These are phyloP conservation scores for Zygosaccharomyces sapae DNA, from an alignment of 1,139 yeast species.

Conservation along the genomic window DNA sequence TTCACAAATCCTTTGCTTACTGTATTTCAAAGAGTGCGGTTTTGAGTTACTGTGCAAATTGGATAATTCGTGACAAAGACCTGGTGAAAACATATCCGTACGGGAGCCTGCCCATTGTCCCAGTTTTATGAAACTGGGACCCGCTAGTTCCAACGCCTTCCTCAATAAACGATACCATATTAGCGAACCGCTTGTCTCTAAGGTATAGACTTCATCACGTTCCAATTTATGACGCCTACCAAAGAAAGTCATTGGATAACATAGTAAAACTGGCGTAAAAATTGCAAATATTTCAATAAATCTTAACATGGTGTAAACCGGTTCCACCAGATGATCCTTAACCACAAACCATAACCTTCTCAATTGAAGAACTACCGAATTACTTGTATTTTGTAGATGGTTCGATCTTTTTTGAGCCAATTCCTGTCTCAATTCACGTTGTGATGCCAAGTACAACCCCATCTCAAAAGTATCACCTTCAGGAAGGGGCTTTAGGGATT, in stretches of 20 bases:
- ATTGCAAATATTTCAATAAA: conserved; percentile 62
- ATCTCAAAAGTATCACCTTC: conserved; percentile 62
- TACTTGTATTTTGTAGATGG: conserved; percentile 12
- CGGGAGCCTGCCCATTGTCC: conserved; percentile 99
- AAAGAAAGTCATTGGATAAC: conserved; percentile 62
- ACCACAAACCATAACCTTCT: conserved; percentile 42
- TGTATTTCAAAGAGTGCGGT: conserved; percentile 61
- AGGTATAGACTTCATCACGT: conserved; percentile 31
- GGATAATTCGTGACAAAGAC: conserved; percentile 72
- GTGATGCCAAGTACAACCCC: conserved; percentile 62
- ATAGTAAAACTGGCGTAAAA: conserved; percentile 65
- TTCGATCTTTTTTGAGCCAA: conserved; percentile 31
- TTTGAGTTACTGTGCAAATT: conserved; percentile 78
- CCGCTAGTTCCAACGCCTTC: conserved; percentile 74
- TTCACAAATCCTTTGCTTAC: conserved; percentile 53
- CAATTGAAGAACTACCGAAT: conserved; percentile 34
- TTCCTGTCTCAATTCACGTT: conserved; percentile 44
- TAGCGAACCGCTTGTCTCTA: conserved; percentile 57
- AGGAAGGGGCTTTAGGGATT: conserved; percentile 41
- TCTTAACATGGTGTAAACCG: conserved; percentile 61
- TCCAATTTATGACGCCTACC: conserved; percentile 45
- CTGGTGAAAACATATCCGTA: conserved; percentile 83
- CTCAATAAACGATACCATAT: conserved; percentile 70
- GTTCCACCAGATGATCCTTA: conserved; percentile 59
- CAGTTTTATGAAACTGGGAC: conserved; percentile 89